These are phyloP conservation scores for Apophysomyces variabilis DNA, from an alignment of 371 early-diverging fungal genomes.

Conservation along the genomic window DNA sequence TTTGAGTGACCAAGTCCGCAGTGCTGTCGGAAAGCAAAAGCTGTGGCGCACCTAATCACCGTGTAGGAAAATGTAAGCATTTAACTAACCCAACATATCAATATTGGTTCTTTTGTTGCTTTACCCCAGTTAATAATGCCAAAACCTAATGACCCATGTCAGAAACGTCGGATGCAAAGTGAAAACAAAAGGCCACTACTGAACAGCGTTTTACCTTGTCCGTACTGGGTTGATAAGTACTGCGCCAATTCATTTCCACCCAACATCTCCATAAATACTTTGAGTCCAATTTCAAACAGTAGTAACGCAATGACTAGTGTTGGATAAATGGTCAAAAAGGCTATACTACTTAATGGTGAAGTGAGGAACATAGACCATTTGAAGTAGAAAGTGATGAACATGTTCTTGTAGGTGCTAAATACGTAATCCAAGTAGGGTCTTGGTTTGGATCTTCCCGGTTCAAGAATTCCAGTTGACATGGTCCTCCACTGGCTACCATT, in stretches of 20 bases:
- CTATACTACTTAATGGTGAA: conserved; percentile 35
- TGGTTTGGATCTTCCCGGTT: conserved; percentile 1
- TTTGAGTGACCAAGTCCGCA: conserved; percentile 17
- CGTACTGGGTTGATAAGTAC: conserved; percentile 28
- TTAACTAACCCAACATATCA: no score
- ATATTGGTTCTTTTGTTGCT: not conserved
- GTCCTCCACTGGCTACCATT: not conserved
- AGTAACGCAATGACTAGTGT: conserved; percentile 27
- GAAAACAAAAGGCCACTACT: no score
- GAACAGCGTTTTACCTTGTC: conserved; percentile 18
- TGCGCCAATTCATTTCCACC: conserved; percentile 31
- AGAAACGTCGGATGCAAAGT: no score
- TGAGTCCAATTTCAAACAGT: conserved; percentile 29
- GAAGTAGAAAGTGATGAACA: conserved; percentile 39
- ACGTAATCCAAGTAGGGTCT: conserved; percentile 4
- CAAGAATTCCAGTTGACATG: not conserved
- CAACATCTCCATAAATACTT: conserved; percentile 36
- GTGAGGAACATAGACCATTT: conserved; percentile 33
- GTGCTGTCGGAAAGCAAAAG: conserved; percentile 26
- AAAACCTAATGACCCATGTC: conserved; percentile 21
- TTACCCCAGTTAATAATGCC: conserved; percentile 47
- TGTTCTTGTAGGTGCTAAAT: conserved; percentile 5
- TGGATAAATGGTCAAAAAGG: conserved; percentile 31
- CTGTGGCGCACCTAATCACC: conserved; percentile 24
- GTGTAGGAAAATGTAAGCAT: no score